Evolutionary conservation across 257 asterid genomes (phyloP).

Genomic region (Verbena officinalis): DNA sequence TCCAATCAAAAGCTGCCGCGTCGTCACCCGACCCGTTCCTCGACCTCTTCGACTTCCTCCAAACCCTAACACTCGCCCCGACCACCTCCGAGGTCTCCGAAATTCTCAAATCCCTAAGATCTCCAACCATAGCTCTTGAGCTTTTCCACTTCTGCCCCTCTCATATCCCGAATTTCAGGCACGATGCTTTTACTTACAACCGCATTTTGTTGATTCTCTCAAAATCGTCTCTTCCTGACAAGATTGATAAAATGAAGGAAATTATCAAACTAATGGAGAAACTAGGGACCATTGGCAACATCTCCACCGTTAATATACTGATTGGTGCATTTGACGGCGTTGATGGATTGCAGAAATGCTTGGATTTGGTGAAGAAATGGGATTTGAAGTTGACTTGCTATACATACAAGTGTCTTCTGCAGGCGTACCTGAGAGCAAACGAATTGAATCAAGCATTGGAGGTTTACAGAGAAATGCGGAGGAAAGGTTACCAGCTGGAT

Average conservation of each 20-base stretch:
- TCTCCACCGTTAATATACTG: conserved; percentile 82
- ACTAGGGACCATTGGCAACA: conserved; percentile 55
- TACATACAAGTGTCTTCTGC: conserved; percentile 87
- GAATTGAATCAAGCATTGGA: conserved; percentile 49
- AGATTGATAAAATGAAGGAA: conserved; percentile 48
- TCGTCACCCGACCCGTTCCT: conserved; percentile 62
- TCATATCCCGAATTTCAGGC: conserved; percentile 58
- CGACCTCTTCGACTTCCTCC: conserved; percentile 62
- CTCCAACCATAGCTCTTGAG: conserved; percentile 65
- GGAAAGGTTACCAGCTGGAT: conserved; percentile 74
- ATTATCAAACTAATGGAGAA: conserved; percentile 39
- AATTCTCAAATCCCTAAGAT: conserved; percentile 67
- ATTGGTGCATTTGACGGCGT: conserved; percentile 61
- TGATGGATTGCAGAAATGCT: conserved; percentile 67
- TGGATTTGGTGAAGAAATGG: conserved; percentile 79
- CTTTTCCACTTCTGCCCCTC: conserved; percentile 82
- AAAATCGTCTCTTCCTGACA: conserved; percentile 50
- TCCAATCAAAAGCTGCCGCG: conserved; percentile 55
- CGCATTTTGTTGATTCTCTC: conserved; percentile 71
- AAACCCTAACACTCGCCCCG: conserved; percentile 45
- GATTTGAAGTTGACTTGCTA: conserved; percentile 67
- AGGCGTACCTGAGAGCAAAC: conserved; percentile 71
- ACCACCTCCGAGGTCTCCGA: conserved; percentile 80
- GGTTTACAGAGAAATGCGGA: conserved; percentile 59
- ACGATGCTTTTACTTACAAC: conserved; percentile 82